Evolutionary conservation across 148 eudicot genomes (phyloP), one percentile per base, ranked within the genome.

Genomic region (Rhododendron kiyosumense): DNA sequence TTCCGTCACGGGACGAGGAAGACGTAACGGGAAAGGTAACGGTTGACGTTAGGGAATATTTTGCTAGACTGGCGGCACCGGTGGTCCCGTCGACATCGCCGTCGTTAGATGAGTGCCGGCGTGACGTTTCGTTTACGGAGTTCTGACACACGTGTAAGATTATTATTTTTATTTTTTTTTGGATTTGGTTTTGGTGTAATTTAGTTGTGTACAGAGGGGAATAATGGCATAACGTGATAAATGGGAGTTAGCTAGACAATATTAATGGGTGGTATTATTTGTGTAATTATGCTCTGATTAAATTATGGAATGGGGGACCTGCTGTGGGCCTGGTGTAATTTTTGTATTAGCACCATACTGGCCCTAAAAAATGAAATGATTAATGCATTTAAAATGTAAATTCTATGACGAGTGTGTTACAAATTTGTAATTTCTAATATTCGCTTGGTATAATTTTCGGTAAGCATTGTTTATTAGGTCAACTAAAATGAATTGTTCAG

Each of bases 31-130:
- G 51, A 32, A 83, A 74, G 17, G 22, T 13, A 4, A 81, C 83
- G 20, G 78, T 94, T 34, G 90, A 91, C 30, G 83, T 94, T 0
- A 85, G 83, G 81, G 98, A 93, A 20, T 94, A 93, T 78, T 94
- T 96, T 43, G 84, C 79, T 28, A 92, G 86, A 45, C 48, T 86
- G 54, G 89, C 86, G 82, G 81, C 52, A 7, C 89, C 90, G 87
- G 88, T 92, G n/a, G 13, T 81, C 1, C 88, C 86, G 0, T 71
- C 90, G 24, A 83, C 88, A 3, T 86, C 91, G 88, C 86, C 86
- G 87, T 88, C 87, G 45, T 14, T 77, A 43, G 86, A 87, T 43
- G 91, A 86, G 22, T 79, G 83, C 36, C 49, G 48, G 20, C 69
- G 73, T 77, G 88, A 85, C 84, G 86, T 86, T 10, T 91, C 93